Evolutionary conservation across 441 rosid genomes (phyloP), one percentile per base, ranked within the genome.

Genomic region (Manihot esculenta): DNA sequence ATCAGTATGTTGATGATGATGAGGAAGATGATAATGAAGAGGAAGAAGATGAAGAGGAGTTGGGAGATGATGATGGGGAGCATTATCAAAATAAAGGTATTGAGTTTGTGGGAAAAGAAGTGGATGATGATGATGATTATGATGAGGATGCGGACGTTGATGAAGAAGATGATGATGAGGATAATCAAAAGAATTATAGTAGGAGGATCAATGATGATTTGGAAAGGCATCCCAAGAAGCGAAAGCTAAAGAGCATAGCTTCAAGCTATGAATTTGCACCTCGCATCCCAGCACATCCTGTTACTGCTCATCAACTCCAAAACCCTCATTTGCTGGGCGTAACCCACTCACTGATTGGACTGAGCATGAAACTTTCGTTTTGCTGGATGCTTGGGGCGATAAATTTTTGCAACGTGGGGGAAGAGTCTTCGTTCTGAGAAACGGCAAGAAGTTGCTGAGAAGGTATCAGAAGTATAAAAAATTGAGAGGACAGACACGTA

Each of bases 401-500:
- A 83, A 86, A 51, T 89, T 91, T 71, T 74, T 95, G 77, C 90
- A 86, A 64, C 85, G 82, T 68, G 93, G 96, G 71, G 96, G 70
- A 95, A 89, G 84, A 95, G 99, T 73, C 87, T 95, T 49, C 86
- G 95, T 7, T 86, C 90, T 21, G 97, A 95, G 55, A 98, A 93
- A 69, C 93, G 98, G 99, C 87, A 84, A 69, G 92, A 91, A 70
- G 98, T 95, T 35, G 89, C 97, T n/a, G 98, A 95, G 85, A 95
- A 89, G 84, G 98, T 91, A 41, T 86, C 95, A 12, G 90, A 89
- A 30, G 87, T 77, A 38, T 89, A 93, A 1, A 86, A 87, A 77
- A 80, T 83, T 71, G 94, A 91, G 68, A 85, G 88, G 68, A 83
- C 95, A 0, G 98, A 93, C 77, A 86, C 87, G 0, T 94, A 93